Evolutionary conservation across 371 early-diverging fungal species (phyloP), one percentile per base, ranked within the genome.

Genomic region (Rhizomucor miehei): DNA sequence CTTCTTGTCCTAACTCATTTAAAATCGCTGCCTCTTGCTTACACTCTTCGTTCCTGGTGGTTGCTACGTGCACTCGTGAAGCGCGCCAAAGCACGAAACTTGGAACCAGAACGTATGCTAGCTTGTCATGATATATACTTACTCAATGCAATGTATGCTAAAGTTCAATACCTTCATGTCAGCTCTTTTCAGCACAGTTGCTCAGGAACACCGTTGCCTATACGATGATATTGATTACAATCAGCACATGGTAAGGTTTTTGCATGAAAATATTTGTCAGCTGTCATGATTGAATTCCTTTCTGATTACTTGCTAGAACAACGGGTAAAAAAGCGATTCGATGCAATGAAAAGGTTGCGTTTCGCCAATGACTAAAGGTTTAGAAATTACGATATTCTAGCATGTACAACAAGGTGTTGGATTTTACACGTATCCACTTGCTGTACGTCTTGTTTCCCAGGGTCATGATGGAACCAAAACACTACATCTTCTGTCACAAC

Each of bases 361-460:
- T 10, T 2, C 12, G 25, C 16, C 12, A n/a, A 29, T 24, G n/a
- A 51, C 13, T 39, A 10, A 53, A 8, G 6, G 16, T 44, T 13
- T 23, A 52, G 1, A 43, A 8, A 36, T 25, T 12, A 35, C 20
- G 21, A 51, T 51, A 16, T 20, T 56, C 45, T 60, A 63, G 46
- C 21, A 76, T 73, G 19, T 84, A 80, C 64, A 77, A 80, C 71
- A 84, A 81, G 54, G 60, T 73, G 43, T 63, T 84, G 45, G 84
- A 84, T 45, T 81, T 70, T 47, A 71, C 71, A 16, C 68, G 84
- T 34, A 77, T 79, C 44, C 66, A 78, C 4, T 53, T 77, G 25
- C 62, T 76, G 13, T 76, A 73, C 21, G 56, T 67, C 0, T 49
- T 79, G 14, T 66, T 79, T 41, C 73, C 80, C 13, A 51, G 56